Base-by-base conservation (phyloP, 192 early-diverging fungal genomes). In the Kickxella alabastrina region DNA sequence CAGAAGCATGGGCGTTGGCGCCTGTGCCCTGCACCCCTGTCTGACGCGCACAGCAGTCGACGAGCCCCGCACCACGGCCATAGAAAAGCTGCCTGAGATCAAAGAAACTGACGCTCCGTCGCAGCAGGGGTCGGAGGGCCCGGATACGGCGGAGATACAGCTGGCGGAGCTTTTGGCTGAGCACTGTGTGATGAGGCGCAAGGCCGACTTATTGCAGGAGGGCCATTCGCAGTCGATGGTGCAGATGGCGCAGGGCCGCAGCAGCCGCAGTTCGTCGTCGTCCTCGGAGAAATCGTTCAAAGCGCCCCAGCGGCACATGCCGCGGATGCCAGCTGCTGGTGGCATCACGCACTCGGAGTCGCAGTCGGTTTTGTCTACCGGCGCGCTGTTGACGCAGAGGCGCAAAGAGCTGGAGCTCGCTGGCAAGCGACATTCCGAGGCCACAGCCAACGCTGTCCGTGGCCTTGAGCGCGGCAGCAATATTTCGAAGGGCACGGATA, bases 1-100 rank as follows among this genome's bases (percentile, higher is more conserved):
- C 50, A 43, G 38, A 32, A 52, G 40, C 26, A 75, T 54, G 49
- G 72, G 72, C 0, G 60, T 64, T 0, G 72, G 72, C 0, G 56
- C 52, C 10, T 75, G 72, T 21, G 53, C 72, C 19, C 45, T 75
- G 47, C 72, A 75, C n/a, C 72, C 72, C 6, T 75, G 56, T 28
- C 49, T 75, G 48, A 60, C 65, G 13, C 59, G 72, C 14, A 46
- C 52, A 21, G 59, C 64, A 17, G 61, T 53, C 3, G 27, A n/a
- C n/a, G n/a, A n/a, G n/a, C n/a, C n/a, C n/a, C 18, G 23, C 21
- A 44, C n/a, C 3, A 2, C 7, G 13, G 21, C 3, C 22, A 44
- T 19, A 25, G n/a, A 19, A 44, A 44, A 3, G 43, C 3, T 25
- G 43, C 4, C 5, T 13, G 13, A 4, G 7, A 44, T 26, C 12